Evolutionary conservation across 2,329 filamentous ascomycete genomes (phyloP).

Genomic region (Beauveria scarabaeidicola): DNA sequence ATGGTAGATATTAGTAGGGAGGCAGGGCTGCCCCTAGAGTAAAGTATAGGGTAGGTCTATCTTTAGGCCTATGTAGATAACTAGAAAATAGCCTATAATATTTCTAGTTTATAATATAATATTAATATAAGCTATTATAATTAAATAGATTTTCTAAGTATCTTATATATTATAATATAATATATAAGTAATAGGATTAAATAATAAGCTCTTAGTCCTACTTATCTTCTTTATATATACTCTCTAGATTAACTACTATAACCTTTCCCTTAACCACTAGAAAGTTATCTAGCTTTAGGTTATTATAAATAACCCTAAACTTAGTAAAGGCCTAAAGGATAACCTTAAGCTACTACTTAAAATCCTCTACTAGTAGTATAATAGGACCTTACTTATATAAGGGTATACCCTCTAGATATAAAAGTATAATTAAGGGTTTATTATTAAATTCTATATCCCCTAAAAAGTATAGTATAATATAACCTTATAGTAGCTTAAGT

Average conservation of each 20-base stretch:
- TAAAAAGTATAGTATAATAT: background rate
- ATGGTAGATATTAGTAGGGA: too few species aligned
- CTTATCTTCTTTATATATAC: background rate
- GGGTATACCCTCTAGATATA: background rate
- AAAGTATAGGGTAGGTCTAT: too few species aligned
- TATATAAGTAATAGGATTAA: background rate
- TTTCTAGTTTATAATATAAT: too few species aligned
- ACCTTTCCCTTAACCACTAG: background rate
- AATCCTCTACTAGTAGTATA: background rate
- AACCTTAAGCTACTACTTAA: background rate
- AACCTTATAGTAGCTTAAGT: background rate
- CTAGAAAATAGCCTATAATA: too few species aligned
- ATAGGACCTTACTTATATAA: background rate
- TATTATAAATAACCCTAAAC: background rate
- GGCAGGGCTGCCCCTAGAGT: too few species aligned
- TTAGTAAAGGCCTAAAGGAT: background rate
- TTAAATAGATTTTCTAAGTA: background rate
- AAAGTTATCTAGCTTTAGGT: slow-evolving; percentile 1
- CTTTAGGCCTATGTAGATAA: too few species aligned
- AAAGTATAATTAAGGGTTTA: background rate
- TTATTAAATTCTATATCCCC: background rate
- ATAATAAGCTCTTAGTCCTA: background rate
- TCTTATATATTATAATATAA: background rate
- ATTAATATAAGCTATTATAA: background rate
- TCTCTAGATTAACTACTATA: background rate